phyloP scores from a whole-genome alignment of 164 flowering plant genomes.

The Sextonia rubra region DNA sequence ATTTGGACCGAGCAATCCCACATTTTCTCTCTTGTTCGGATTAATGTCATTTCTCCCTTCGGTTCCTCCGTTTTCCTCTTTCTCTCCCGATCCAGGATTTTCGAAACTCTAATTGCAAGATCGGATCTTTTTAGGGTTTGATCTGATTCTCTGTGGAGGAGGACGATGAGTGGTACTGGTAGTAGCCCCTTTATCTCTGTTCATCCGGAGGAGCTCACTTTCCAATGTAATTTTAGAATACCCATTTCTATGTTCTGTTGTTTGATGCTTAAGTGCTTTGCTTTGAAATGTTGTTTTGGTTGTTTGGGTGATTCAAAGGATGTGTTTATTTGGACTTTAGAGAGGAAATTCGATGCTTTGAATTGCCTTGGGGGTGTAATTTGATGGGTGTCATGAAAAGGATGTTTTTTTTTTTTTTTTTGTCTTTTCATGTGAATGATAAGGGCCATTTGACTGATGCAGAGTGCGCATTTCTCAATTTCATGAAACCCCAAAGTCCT shows the following conservation, averaged over 20 bases:
- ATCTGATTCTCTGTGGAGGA: slow-evolving; percentile 14
- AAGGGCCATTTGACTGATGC: too few relatives aligned
- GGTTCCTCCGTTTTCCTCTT: neutral
- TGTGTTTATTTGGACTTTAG: too few relatives aligned
- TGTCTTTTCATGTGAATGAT: too few relatives aligned
- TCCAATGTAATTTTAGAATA: slow-evolving; percentile 51
- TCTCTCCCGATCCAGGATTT: slow-evolving; percentile 4
- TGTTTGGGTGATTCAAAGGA: neutral
- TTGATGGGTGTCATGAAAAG: too few relatives aligned
- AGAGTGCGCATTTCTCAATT: too few relatives aligned
- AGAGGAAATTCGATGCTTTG: too few relatives aligned
- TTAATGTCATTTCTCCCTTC: slow-evolving; percentile 5
- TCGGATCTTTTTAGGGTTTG: slow-evolving; percentile 4
- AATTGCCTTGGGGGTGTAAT: too few relatives aligned
- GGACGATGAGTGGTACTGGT: slow-evolving; percentile 19
- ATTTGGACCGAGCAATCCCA: slow-evolving; percentile 13
- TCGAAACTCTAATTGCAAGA: neutral
- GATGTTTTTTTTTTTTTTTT: too few relatives aligned
- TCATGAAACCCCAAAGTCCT: too few relatives aligned
- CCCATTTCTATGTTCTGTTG: neutral
- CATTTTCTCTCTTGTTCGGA: slow-evolving; percentile 4
- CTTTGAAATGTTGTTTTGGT: neutral
- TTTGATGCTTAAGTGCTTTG: slow-evolving; percentile 2
- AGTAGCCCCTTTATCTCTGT: slow-evolving; percentile 55
- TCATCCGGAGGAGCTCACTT: slow-evolving; percentile 74